Conservation (phyloP, 176 grass and related monocot genomes). For the Oryza meridionalis region DNA sequence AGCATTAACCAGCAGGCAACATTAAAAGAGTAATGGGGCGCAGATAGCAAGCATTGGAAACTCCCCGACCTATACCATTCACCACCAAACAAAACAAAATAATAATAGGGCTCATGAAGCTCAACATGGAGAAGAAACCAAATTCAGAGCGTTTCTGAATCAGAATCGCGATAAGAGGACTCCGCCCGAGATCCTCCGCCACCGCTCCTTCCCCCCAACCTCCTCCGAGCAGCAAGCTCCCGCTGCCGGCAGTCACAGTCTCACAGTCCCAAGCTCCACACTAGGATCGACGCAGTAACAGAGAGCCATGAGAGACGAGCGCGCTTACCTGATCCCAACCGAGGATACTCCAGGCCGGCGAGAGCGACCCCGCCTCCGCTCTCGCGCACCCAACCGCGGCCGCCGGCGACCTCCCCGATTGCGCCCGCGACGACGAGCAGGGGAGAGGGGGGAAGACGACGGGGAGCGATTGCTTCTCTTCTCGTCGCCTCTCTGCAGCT, state of each 20-base stretch:
- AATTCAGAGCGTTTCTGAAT: background rate
- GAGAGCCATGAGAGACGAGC: background rate
- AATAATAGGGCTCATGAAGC: background rate
- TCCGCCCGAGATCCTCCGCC: too few species aligned
- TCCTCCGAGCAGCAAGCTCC: background rate
- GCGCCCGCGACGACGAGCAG: background rate
- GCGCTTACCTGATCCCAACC: slow-evolving; percentile 22
- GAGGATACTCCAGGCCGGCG: background rate
- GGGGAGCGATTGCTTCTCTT: background rate
- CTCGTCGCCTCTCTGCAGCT: background rate
- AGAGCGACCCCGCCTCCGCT: background rate
- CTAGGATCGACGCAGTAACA: background rate
- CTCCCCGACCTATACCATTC: background rate
- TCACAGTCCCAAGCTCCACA: background rate
- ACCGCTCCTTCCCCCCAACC: background rate
- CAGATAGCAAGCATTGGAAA: background rate
- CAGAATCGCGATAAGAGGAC: background rate
- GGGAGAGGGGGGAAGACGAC: background rate
- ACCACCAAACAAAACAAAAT: background rate
- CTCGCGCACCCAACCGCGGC: background rate
- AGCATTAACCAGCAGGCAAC: background rate
- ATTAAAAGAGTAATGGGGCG: background rate
- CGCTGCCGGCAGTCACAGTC: background rate
- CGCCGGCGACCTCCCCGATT: background rate
- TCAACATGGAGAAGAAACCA: background rate